Percentiles rank a stretch among this genome's conserved stretches.
These are phyloP conservation scores for Euphrasia confusa DNA, from an alignment of 257 asterid genomes.

Conservation along the genomic window DNA sequence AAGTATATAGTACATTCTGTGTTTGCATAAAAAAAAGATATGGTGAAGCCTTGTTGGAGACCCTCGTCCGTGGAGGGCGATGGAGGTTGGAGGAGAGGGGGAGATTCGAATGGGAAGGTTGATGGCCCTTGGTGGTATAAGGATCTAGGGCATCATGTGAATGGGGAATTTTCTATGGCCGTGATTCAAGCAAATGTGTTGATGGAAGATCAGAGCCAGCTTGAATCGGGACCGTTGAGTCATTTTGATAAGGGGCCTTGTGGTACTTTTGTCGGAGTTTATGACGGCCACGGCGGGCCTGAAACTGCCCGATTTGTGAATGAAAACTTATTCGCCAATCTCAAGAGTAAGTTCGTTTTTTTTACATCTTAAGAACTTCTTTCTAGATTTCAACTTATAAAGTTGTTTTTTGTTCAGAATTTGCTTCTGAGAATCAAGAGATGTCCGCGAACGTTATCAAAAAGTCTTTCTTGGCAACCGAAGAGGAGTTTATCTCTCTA, in stretches of 20 bases:
- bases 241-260: conserved; percentile 57
- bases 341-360: conserved; percentile 62
- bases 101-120: conserved; percentile 50
- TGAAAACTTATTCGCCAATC: conserved; percentile 55
- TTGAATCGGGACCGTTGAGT: conserved; percentile 83
- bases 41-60: conserved; percentile 90
- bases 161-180: conserved; percentile 93
- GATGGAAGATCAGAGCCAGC: conserved; percentile 94
- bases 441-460: conserved; percentile 63
- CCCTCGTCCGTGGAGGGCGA: conserved; percentile 71
- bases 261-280: conserved; percentile 90
- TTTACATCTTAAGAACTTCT: neutral
- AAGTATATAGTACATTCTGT: conserved; percentile 19
- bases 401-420: conserved; percentile 30
- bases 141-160: conserved; percentile 64
- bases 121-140: conserved; percentile 91
- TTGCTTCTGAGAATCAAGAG: conserved; percentile 62
- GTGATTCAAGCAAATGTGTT: conserved; percentile 76
- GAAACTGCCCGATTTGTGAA: conserved; percentile 82
- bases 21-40: conserved; percentile 33
- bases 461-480: conserved; percentile 80
- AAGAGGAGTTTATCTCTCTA: conserved; percentile 69
- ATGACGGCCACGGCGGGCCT: conserved; percentile 99
- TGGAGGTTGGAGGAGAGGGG: conserved; percentile 41
- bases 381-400: neutral